Conservation (phyloP, 257 asterid species). For the Solanum dulcamara region DNA sequence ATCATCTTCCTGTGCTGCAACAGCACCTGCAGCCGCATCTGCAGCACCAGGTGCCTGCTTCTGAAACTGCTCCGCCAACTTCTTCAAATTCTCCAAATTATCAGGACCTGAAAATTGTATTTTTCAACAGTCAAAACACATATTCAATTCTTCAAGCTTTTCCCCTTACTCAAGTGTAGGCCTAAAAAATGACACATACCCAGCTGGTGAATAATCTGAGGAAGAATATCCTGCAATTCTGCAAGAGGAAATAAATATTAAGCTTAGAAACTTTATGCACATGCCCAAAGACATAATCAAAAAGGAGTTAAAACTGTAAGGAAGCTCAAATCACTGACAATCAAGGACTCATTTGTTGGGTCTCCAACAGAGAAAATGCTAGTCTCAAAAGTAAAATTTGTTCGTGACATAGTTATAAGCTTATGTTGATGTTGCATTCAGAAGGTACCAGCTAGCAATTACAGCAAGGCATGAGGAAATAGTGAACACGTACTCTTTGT, state of each 20-base stretch:
- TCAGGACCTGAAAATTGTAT: constrained; percentile 44
- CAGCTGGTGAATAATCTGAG: constrained; percentile 38
- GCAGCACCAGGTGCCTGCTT: constrained; percentile 47
- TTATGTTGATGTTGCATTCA: neutral
- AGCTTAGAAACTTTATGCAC: neutral
- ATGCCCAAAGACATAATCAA: neutral
- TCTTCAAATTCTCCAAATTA: constrained; percentile 72
- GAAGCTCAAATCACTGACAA: neutral
- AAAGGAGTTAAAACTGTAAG: neutral
- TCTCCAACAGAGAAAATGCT: neutral
- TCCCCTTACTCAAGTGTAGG: neutral
- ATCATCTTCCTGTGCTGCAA: constrained; percentile 33
- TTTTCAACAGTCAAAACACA: neutral
- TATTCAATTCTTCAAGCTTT: neutral
- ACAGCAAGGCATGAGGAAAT: neutral
- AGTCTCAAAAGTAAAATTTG: neutral
- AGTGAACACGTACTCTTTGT: constrained; percentile 45
- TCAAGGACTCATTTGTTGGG: neutral
- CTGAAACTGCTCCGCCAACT: constrained; percentile 73
- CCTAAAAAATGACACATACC: constrained; percentile 3
- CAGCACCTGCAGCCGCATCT: constrained; percentile 6
- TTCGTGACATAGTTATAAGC: neutral
- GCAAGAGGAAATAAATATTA: neutral
- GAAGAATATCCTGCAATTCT: constrained; percentile 55
- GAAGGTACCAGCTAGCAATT: neutral